phyloP scores from a whole-genome alignment of 192 early-diverging fungal genomes.

The Coemansia erecta region DNA sequence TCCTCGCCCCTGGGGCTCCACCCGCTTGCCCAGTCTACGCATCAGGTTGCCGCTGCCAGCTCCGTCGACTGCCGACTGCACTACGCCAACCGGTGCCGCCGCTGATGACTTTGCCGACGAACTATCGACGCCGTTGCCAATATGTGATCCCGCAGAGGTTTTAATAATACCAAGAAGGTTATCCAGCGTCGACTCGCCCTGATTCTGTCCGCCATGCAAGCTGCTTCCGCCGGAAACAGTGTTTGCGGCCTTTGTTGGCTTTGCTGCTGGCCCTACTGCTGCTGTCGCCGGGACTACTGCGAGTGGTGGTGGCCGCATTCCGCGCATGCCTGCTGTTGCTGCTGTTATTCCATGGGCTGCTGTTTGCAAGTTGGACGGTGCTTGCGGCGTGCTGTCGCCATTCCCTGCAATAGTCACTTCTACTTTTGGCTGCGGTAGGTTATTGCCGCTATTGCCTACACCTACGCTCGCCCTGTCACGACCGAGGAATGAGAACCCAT shows the following conservation, averaged over 20 bases:
- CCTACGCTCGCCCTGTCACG: conserved; percentile 13
- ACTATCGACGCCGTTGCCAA: too few relatives aligned
- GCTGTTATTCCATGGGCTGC: conserved; percentile 7
- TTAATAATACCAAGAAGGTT: neutral
- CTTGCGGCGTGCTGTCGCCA: neutral
- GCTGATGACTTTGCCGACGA: too few relatives aligned
- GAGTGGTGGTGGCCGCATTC: neutral
- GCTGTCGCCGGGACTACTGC: conserved; percentile 2
- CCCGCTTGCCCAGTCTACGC: too few relatives aligned
- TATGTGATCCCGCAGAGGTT: neutral
- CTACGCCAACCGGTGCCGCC: too few relatives aligned
- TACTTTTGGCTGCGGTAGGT: conserved; percentile 5
- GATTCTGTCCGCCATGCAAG: neutral
- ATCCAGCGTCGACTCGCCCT: neutral
- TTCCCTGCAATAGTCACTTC: neutral
- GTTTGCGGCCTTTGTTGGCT: conserved; percentile 7
- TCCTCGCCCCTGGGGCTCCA: too few relatives aligned
- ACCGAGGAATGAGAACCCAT: conserved; percentile 50
- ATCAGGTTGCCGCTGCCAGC: too few relatives aligned
- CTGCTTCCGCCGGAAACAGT: neutral
- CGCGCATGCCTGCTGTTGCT: neutral
- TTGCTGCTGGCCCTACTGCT: conserved; percentile 6
- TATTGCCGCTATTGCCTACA: neutral
- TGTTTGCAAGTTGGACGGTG: conserved; percentile 11
- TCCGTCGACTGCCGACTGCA: too few relatives aligned